A percentile compares a stretch with the other conserved stretches of the same genome.
Conservation (phyloP, 108 stramenopile genomes). For the Discostella stelligeroides region DNA sequence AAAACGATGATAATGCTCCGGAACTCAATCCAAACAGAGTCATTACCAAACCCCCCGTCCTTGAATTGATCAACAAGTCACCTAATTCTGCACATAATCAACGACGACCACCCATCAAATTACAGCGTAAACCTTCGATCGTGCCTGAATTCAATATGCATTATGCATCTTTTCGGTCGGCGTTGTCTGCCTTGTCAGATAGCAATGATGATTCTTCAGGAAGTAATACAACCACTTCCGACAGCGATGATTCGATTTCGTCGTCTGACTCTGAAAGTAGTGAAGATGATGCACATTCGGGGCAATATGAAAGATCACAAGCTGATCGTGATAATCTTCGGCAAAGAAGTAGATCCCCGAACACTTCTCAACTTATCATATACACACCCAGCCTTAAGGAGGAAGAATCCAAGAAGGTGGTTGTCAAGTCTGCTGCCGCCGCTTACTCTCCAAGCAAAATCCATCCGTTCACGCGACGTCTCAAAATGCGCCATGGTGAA, state of each 20-base stretch:
- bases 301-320: not conserved
- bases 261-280: not conserved
- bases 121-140: not conserved
- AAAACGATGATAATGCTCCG: not conserved
- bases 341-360: not conserved
- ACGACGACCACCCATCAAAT: not conserved
- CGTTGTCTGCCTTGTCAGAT: not conserved
- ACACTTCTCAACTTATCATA: not conserved
- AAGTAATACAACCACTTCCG: not conserved
- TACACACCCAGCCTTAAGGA: not conserved
- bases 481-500: conserved; percentile 16
- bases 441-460: not conserved
- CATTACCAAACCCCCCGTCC: not conserved
- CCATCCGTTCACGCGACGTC: not conserved
- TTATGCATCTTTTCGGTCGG: not conserved
- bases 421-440: not conserved
- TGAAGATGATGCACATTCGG: not conserved
- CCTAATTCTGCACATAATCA: not conserved
- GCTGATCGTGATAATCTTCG: not conserved
- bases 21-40: conserved; percentile 5
- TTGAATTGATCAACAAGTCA: not conserved
- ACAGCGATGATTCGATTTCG: conserved; percentile 2
- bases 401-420: not conserved
- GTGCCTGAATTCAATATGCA: not conserved
- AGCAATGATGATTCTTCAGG: conserved; percentile 3